These are phyloP conservation scores for Chaetomium strumarium DNA, from an alignment of 2,329 filamentous ascomycete species.

Conservation along the genomic window DNA sequence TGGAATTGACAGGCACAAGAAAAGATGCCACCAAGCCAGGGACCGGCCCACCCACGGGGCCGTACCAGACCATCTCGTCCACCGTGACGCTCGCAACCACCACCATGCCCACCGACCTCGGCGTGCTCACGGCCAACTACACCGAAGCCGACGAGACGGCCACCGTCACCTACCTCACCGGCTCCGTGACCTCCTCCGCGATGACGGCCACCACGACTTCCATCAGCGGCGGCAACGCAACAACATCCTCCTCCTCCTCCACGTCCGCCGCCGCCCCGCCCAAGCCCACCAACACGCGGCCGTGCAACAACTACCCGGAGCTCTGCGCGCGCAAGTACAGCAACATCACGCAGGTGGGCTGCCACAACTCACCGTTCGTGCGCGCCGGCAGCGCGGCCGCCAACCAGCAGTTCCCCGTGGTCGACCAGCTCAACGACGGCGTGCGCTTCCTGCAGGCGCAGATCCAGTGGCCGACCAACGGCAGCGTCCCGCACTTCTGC, in stretches of 20 bases:
- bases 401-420: conserved; percentile 66
- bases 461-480: conserved; percentile 52
- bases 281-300: conserved; percentile 61
- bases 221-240: conserved; percentile 35
- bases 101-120: conserved; percentile 20
- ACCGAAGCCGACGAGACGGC: conserved; percentile 21
- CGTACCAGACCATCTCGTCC: conserved; percentile 40
- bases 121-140: conserved; percentile 27
- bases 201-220: conserved; percentile 41
- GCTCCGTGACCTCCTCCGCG: conserved; percentile 30
- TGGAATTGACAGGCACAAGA: conserved; percentile 33
- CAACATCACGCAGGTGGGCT: conserved; percentile 72
- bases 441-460: conserved; percentile 59
- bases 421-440: conserved; percentile 71
- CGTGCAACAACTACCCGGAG: conserved; percentile 74
- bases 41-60: conserved; percentile 34
- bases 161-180: conserved; percentile 17
- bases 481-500: conserved; percentile 63
- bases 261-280: conserved; percentile 40
- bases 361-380: conserved; percentile 78
- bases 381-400: conserved; percentile 63
- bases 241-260: conserved; percentile 33
- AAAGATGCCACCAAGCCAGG: conserved; percentile 26
- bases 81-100: conserved; percentile 38
- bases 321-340: conserved; percentile 71